These are phyloP conservation scores for Serendipita sp. DNA, from an alignment of 1,284 basidiomycete species.

Conservation along the genomic window DNA sequence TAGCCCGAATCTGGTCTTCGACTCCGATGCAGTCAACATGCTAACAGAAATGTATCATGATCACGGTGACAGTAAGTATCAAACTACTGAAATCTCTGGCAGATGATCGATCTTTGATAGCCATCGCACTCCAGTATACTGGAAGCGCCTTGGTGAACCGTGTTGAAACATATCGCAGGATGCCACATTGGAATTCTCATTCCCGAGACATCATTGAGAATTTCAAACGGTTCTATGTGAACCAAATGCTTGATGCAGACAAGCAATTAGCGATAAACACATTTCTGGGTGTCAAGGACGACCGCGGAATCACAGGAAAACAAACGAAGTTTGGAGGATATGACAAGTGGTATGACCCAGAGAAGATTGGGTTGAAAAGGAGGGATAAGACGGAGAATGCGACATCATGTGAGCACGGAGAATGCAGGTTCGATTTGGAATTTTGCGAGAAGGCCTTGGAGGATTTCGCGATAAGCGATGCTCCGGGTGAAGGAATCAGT, in stretches of 20 bases:
- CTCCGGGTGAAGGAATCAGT: slow-evolving; percentile 19
- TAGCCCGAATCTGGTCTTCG: slow-evolving; percentile 75
- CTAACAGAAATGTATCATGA: slow-evolving; percentile 99
- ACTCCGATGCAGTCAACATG: slow-evolving; percentile 94
- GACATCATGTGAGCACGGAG: slow-evolving; percentile 22
- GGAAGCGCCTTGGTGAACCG: slow-evolving; percentile 94
- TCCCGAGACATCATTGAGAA: slow-evolving; percentile 96
- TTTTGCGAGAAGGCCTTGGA: slow-evolving; percentile 41
- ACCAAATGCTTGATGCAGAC: slow-evolving; percentile 89
- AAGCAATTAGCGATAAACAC: slow-evolving; percentile 97
- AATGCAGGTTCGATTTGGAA: slow-evolving; percentile 32
- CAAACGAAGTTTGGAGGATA: slow-evolving; percentile 49
- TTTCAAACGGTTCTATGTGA: slow-evolving; percentile 89
- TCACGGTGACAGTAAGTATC: slow-evolving; percentile 71
- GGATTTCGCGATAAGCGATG: slow-evolving; percentile 41
- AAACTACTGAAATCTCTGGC: neutral
- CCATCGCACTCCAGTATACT: slow-evolving; percentile 91
- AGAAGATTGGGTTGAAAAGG: slow-evolving; percentile 15
- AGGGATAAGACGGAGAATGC: neutral
- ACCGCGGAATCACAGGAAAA: slow-evolving; percentile 31
- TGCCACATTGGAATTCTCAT: slow-evolving; percentile 96
- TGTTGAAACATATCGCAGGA: slow-evolving; percentile 90
- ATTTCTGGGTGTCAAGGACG: slow-evolving; percentile 70
- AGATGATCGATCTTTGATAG: slow-evolving; percentile 18
- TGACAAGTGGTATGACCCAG: slow-evolving; percentile 66